phyloP scores from a whole-genome alignment of 1,284 basidiomycete genomes.

The Tylopilus sp. region DNA sequence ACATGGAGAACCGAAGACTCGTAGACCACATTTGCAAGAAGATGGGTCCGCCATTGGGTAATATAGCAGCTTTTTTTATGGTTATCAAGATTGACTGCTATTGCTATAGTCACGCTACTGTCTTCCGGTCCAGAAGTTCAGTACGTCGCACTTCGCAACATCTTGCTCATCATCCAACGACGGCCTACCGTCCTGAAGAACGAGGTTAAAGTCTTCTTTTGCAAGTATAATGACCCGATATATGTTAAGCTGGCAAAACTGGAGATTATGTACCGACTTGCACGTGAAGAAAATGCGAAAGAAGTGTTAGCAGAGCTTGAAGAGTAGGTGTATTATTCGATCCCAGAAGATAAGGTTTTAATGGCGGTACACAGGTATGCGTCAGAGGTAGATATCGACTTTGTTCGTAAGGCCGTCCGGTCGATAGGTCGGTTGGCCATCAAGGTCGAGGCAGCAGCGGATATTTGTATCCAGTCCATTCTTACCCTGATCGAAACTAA shows the following conservation, averaged over 20 bases:
- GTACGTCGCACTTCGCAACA: constrained; percentile 96
- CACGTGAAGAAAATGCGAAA: constrained; percentile 84
- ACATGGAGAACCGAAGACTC: constrained; percentile 87
- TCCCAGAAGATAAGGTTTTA: constrained; percentile 1
- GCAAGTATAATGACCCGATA: constrained; percentile 99
- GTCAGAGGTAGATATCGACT: constrained; percentile 97
- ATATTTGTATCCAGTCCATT: constrained; percentile 85
- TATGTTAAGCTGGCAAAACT: constrained; percentile 99
- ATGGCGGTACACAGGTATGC: constrained; percentile 67
- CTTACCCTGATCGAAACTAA: constrained; percentile 90
- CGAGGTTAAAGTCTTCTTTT: constrained; percentile 99
- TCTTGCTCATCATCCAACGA: constrained; percentile 94
- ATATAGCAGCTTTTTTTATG: constrained; percentile 19
- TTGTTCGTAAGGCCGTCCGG: constrained; percentile 94
- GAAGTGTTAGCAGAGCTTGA: constrained; percentile 93
- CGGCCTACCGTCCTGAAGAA: constrained; percentile 91
- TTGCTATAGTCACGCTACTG: constrained; percentile 76
- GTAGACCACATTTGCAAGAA: constrained; percentile 93
- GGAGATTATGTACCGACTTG: constrained; percentile 97
- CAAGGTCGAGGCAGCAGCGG: constrained; percentile 90
- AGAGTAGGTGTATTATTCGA: constrained; percentile 60
- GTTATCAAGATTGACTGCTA: constrained; percentile 7
- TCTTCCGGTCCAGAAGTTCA: constrained; percentile 98
- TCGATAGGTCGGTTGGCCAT: constrained; percentile 96
- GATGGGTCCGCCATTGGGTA: constrained; percentile 94